Percentiles rank a stretch among this genome's conserved stretches.
Conservation (phyloP, 2,329 filamentous ascomycete species). For the Alternaria alternata region DNA sequence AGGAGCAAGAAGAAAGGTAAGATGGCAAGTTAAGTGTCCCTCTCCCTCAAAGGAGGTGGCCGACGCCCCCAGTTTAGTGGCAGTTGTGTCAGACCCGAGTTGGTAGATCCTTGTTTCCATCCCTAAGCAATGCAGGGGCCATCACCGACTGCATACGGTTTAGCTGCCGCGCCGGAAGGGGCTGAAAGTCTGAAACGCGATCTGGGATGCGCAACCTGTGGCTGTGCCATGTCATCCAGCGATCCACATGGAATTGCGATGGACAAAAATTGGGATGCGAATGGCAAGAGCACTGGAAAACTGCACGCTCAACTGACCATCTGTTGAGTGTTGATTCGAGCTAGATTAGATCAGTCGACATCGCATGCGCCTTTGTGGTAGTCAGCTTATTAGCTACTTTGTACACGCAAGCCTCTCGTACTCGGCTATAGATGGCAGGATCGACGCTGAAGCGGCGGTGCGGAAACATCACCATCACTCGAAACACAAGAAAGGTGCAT, state of each 20-base stretch:
- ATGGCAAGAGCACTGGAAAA: background rate
- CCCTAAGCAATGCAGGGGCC: slow-evolving; percentile 1
- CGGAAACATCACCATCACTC: slow-evolving; percentile 1
- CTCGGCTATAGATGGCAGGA: slow-evolving; percentile 6
- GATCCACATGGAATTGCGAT: background rate
- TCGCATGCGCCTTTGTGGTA: slow-evolving; percentile 5
- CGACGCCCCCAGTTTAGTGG: slow-evolving; percentile 6
- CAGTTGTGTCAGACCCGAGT: slow-evolving; percentile 2
- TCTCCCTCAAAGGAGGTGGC: slow-evolving; percentile 4
- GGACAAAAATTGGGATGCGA: background rate
- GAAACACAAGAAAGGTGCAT: background rate
- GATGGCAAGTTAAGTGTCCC: background rate
- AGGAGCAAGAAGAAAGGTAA: background rate
- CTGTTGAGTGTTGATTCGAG: background rate
- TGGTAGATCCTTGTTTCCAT: slow-evolving; percentile 3
- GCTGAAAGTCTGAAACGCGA: slow-evolving; percentile 1
- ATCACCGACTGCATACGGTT: background rate
- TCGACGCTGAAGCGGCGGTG: slow-evolving; percentile 1
- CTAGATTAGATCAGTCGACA: background rate
- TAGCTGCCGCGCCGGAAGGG: slow-evolving; percentile 3
- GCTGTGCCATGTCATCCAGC: background rate
- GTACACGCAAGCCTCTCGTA: slow-evolving; percentile 19
- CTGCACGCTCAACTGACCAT: background rate
- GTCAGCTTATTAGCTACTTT: slow-evolving; percentile 3
- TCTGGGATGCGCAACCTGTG: slow-evolving; percentile 1